Percentiles rank a stretch among this genome's conserved stretches.
phyloP scores from a whole-genome alignment of 345 rosid genomes.

The Gynandropsis gynandra region DNA sequence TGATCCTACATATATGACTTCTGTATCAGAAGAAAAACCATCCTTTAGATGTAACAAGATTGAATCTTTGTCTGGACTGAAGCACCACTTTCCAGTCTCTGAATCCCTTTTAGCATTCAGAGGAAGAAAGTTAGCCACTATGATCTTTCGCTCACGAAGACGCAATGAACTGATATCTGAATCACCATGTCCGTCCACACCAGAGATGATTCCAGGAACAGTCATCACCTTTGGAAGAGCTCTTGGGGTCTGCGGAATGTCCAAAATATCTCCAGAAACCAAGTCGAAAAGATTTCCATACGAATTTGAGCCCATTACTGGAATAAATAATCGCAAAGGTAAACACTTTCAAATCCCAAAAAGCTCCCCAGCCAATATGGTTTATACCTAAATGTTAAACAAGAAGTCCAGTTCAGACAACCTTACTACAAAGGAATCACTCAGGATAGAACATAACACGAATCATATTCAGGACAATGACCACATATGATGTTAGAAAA shows the following conservation, averaged over 20 bases:
- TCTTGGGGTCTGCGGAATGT: slow-evolving; percentile 45
- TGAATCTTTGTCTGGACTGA: slow-evolving; percentile 34
- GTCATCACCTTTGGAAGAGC: slow-evolving; percentile 50
- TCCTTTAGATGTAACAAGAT: slow-evolving; percentile 33
- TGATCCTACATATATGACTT: slow-evolving; percentile 40
- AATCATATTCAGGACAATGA: neutral
- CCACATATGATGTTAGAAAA: no score
- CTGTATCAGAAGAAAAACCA: slow-evolving; percentile 35
- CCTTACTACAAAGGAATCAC: slow-evolving; percentile 1
- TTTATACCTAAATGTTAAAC: no score
- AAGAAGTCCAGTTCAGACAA: no score
- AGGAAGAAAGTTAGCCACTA: slow-evolving; percentile 43
- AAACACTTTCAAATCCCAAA: slow-evolving; percentile 6
- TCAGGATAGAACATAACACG: neutral
- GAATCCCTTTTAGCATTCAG: slow-evolving; percentile 33
- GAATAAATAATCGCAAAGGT: slow-evolving; percentile 14
- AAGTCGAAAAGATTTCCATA: slow-evolving; percentile 53
- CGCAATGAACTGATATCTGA: slow-evolving; percentile 24
- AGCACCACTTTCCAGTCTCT: slow-evolving; percentile 32
- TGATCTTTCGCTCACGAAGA: slow-evolving; percentile 23
- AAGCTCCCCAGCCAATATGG: slow-evolving; percentile 1
- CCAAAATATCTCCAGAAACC: slow-evolving; percentile 49
- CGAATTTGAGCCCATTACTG: slow-evolving; percentile 56
- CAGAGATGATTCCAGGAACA: slow-evolving; percentile 50
- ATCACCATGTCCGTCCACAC: slow-evolving; percentile 32